Conservation (phyloP, 495 filamentous ascomycete species). For the Neurospora sp. region DNA sequence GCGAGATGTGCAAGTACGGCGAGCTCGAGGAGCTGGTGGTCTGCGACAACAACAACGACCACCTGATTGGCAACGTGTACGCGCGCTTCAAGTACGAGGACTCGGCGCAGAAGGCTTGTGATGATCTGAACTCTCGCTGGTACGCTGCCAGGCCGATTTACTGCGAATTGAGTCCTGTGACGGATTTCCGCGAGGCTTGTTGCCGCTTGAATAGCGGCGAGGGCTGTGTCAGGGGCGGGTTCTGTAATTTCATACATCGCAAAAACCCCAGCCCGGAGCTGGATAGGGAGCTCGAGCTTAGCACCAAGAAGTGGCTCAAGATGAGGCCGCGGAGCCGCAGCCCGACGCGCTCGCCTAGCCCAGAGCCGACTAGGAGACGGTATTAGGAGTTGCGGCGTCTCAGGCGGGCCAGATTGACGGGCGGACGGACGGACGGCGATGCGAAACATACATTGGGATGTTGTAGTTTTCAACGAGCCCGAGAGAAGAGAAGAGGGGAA, state of each 20-base stretch:
- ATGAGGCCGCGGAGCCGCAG: constrained; percentile 79
- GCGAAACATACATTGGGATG: neutral
- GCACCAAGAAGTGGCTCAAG: constrained; percentile 94
- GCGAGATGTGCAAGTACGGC: constrained; percentile 94
- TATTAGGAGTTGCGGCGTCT: constrained; percentile 31
- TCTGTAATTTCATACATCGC: constrained; percentile 98
- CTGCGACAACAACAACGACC: constrained; percentile 95
- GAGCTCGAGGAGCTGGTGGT: constrained; percentile 85
- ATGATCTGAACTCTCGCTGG: constrained; percentile 89
- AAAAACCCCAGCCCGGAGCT: constrained; percentile 86
- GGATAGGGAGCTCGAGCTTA: constrained; percentile 75
- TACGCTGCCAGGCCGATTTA: constrained; percentile 96
- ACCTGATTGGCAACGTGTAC: constrained; percentile 98
- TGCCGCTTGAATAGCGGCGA: constrained; percentile 91
- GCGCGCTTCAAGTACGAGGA: constrained; percentile 99
- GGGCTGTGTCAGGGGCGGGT: constrained; percentile 90
- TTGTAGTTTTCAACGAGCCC: neutral
- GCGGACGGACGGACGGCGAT: neutral
- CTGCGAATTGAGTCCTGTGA: constrained; percentile 93
- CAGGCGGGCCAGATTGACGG: neutral
- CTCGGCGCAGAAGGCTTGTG: constrained; percentile 84
- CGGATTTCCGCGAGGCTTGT: constrained; percentile 96
- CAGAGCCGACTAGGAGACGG: constrained; percentile 63
- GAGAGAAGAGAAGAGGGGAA: neutral
- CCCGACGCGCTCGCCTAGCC: constrained; percentile 61